Base-by-base conservation (phyloP, 495 filamentous ascomycete genomes). In the Aspergillus nidulans region DNA sequence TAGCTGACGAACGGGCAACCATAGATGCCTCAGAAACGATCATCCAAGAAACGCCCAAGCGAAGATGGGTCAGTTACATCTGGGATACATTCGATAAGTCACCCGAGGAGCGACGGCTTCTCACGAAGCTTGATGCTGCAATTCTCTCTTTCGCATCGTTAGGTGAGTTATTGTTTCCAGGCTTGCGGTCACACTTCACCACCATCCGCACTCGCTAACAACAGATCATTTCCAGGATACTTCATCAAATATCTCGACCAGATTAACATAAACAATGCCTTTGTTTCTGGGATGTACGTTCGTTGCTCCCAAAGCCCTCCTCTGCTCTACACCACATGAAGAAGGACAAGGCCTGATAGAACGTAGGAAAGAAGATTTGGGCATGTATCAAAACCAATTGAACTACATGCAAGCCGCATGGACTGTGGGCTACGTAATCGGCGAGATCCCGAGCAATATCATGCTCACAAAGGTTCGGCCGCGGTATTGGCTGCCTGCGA, bases 31-130 rank as follows among this genome's bases (percentile, higher is more conserved):
- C 13, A 0, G 16, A 26, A 5, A 16, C 19, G 3, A 4, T 40
- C 10, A 16, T 53, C 28, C 41, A 53, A 9, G 21, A 46, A 8
- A 21, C 3, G 6, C 51, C 51, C 2, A 53, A 53, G 41, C 18
- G 30, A 26, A 15, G 51, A 64, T 77, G 73, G 73, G 63, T 72
- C 20, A 73, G 69, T 56, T 78, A 73, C 47, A 56, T 85, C 44
- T 85, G 83, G 83, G 81, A 85, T 57, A 82, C 77, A 3, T 74
- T 84, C 26, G 82, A 85, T 55, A 84, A 84, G 59, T 76, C 81
- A 1, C 77, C 80, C 0, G 77, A 81, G 46, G 83, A 87, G 59
- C 75, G 81, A 12, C 70, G 76, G 15, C 77, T 87, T 52, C 57
- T 87, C 10, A 79, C 82, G 56, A 86, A 86, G 61, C 61, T 85